phyloP scores from a whole-genome alignment of 805 yeast species.

The Priceomyces castillae region DNA sequence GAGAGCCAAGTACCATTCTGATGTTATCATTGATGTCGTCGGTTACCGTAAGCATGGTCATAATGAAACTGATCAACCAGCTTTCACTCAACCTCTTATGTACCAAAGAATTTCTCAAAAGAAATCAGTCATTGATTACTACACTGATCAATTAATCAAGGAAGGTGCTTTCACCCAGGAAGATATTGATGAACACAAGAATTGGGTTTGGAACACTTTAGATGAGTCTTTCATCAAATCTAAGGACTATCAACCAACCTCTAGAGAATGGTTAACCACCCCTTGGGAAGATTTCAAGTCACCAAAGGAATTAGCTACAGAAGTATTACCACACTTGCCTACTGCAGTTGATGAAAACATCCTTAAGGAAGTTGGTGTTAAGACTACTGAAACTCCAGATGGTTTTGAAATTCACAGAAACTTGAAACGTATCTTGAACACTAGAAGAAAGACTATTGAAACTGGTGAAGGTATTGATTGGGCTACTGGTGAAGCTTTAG shows the following conservation, averaged over 20 bases:
- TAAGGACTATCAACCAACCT: constrained; percentile 84
- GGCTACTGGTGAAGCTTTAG: constrained; percentile 99
- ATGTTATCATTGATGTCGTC: constrained; percentile 93
- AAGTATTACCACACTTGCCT: constrained; percentile 92
- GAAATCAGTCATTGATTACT: constrained; percentile 83
- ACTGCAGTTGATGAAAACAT: constrained; percentile 76
- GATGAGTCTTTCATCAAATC: constrained; percentile 88
- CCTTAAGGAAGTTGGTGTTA: constrained; percentile 74
- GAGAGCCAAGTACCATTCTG: constrained; percentile 95
- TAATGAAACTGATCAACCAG: constrained; percentile 99
- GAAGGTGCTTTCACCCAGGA: constrained; percentile 89
- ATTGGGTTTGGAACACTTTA: constrained; percentile 94
- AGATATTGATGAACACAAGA: constrained; percentile 92
- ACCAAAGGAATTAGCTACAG: constrained; percentile 94
- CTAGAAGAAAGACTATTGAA: constrained; percentile 83
- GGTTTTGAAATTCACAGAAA: constrained; percentile 90
- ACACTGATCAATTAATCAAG: constrained; percentile 70
- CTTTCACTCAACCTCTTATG: constrained; percentile 98
- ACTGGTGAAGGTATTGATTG: constrained; percentile 95
- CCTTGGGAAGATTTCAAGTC: constrained; percentile 99
- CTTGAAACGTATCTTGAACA: constrained; percentile 87
- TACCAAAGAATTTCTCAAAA: constrained; percentile 86
- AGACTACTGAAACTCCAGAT: constrained; percentile 80
- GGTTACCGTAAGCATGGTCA: constrained; percentile 99
- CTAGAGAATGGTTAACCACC: constrained; percentile 96